Base-by-base conservation (phyloP, 1,284 basidiomycete genomes). In the Ganoderma multipileum region DNA sequence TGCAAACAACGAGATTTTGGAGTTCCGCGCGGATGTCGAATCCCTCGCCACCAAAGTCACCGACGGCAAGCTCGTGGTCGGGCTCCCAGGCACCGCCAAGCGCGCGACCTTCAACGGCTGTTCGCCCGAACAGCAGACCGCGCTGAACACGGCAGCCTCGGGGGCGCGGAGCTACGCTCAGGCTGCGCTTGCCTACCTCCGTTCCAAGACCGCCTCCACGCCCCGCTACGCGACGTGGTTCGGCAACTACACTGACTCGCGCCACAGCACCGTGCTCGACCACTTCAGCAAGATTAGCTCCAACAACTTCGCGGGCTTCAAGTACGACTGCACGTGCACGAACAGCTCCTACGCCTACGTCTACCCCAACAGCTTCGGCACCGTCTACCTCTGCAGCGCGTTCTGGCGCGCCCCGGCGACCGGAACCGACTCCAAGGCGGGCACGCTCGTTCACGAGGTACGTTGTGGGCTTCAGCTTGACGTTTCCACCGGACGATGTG, bases 381-480 rank as follows among this genome's bases (percentile, higher is more conserved):
- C 63, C 36, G 78, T 87, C 71, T 81, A 81, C 75, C 81, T 86
- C 63, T 87, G 85, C 72, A 79, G 79, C 68, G 84, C 79, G 12
- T 87, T 86, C 81, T 87, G 85, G 85, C 28, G 73, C 20, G 83
- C 81, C 11, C 78, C 83, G 9, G 76, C 71, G 64, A 84, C 81
- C 47, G 85, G 85, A 64, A 86, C 84, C 39, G 84, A 87, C 73
- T 86, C 85, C 42, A 79, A 80, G 79, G 76, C 66, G n/a, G 76
- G 76, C 64, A 78, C 76, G 44, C 71, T 76, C 65, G 65, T 78
- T 33, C 76, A 76, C 68, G 76, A 78, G 73, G 83, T 81, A 68
- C 52, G 74, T 33, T 33, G 4, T 33, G 33, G 8, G 33, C 20
- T 47, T 20, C 44, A 47, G 41, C 16, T 16, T 42, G 41, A 18